Evolutionary conservation across 192 early-diverging fungal species (phyloP), one percentile per base, ranked within the genome.

Genomic region (Coemansia sp.): DNA sequence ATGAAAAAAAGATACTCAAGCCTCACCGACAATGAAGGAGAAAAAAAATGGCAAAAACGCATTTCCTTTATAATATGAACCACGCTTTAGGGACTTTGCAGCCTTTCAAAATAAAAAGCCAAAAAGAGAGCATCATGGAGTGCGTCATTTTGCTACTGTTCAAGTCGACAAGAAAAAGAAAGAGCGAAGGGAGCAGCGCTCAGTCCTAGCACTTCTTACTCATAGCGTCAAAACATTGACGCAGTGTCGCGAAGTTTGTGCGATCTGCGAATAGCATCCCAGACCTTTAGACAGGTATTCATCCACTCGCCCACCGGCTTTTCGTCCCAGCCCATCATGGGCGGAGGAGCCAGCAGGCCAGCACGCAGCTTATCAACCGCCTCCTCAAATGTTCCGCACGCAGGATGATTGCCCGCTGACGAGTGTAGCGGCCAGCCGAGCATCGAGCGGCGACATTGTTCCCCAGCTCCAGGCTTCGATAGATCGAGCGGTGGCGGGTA

Each of bases 221-320:
- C 27, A 17, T 20, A 12, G 15, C 22, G 32, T 19, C 37, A 15
- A 38, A 58, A 38, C 9, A 9, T n/a, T 9, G 20, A 22, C 9
- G 56, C 56, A 25, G 31, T 4, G 31, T 45, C 56, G 17, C 14
- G 63, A 15, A 81, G 59, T 0, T 60, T 46, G 31, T 68, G 63
- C 4, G 74, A 76, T 12, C 79, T 38, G 25, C 79, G 74, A 17
- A 82, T 76, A 29, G 74, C 76, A 31, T 76, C 74, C 79, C 79
- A 82, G 1, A 73, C 43, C 14, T 67, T 43, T 6, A 73, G 17
- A 37, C 70, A 82, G 17, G 32, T 25, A 1, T 67, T 49, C 45
- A 68, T 35, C 74, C 79, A 76, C 20, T 39, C 49, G 35, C 73
- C 78, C 27, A 63, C 56, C 14, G 37, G 25, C 41, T 56, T 59